These are phyloP conservation scores for Fistulifera solaris DNA, from an alignment of 108 stramenopile species.

Conservation along the genomic window DNA sequence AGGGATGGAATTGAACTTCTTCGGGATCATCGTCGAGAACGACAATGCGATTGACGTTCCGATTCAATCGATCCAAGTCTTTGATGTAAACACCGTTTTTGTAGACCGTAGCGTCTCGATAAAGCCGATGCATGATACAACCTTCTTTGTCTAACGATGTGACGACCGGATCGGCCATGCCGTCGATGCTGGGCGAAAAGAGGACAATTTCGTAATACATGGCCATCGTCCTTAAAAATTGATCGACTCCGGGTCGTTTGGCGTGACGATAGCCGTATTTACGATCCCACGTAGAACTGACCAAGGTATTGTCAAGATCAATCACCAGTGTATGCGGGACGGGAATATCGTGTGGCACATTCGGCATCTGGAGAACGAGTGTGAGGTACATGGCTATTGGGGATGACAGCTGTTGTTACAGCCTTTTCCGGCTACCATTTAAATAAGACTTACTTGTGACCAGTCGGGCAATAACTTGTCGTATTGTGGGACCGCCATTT, in stretches of 20 bases:
- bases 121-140: constrained; percentile 88
- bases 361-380: constrained; percentile 57
- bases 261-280: constrained; percentile 94
- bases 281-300: constrained; percentile 85
- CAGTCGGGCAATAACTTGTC: constrained; percentile 93
- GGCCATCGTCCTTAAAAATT: constrained; percentile 80
- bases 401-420: too few relatives aligned
- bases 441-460: constrained; percentile 48
- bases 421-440: too few relatives aligned
- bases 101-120: constrained; percentile 87
- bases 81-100: constrained; percentile 89
- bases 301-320: constrained; percentile 92
- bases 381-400: not conserved
- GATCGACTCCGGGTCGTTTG: constrained; percentile 94
- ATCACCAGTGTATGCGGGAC: constrained; percentile 88
- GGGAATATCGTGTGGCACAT: constrained; percentile 85
- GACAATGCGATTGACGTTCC: constrained; percentile 78
- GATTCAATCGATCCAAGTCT: constrained; percentile 87
- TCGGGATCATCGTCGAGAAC: constrained; percentile 91
- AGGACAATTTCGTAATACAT: constrained; percentile 97
- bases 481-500: constrained; percentile 73
- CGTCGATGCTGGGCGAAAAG: constrained; percentile 72
- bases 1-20: constrained; percentile 78
- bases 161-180: constrained; percentile 82
- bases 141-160: constrained; percentile 70